Percentiles rank a stretch among this genome's conserved stretches.
Conservation (phyloP, 2,329 filamentous ascomycete genomes). For the Stachybotrys chartarum region DNA sequence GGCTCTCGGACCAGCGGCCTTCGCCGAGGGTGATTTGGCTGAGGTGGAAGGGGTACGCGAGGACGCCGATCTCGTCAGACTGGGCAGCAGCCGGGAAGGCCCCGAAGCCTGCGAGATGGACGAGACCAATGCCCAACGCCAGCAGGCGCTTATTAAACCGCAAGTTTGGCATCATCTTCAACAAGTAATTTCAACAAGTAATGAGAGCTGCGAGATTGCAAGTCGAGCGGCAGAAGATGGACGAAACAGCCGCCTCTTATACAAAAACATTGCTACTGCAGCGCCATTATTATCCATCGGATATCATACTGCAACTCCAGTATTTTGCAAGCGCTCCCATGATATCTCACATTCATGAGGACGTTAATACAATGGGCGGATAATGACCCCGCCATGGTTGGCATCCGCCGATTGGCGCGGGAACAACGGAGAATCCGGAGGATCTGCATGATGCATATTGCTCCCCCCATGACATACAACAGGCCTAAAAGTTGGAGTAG, state of each 20-base stretch:
- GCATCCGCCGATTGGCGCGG: background rate
- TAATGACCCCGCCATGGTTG: background rate
- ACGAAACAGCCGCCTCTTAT: background rate
- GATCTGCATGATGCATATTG: no score
- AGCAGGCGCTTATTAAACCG: background rate
- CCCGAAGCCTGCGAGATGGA: background rate
- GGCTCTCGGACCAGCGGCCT: slow-evolving; percentile 22
- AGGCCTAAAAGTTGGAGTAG: no score
- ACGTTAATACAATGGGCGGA: background rate
- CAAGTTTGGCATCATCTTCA: background rate
- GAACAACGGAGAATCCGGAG: background rate
- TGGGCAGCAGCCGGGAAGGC: background rate
- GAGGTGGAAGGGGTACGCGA: background rate
- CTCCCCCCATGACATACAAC: no score
- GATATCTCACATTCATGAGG: background rate
- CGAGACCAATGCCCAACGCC: background rate
- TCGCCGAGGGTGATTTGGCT: slow-evolving; percentile 3
- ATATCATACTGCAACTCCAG: background rate
- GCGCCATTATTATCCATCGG: background rate
- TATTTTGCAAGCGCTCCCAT: background rate
- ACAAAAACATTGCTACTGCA: background rate
- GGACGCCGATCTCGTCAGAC: background rate
- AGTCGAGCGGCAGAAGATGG: no score
- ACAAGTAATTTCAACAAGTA: no score
- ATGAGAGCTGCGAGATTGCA: no score